A percentile compares a stretch with the other conserved stretches of the same genome.
Conservation (phyloP, 1,284 basidiomycete genomes). For the Serendipita sp. region DNA sequence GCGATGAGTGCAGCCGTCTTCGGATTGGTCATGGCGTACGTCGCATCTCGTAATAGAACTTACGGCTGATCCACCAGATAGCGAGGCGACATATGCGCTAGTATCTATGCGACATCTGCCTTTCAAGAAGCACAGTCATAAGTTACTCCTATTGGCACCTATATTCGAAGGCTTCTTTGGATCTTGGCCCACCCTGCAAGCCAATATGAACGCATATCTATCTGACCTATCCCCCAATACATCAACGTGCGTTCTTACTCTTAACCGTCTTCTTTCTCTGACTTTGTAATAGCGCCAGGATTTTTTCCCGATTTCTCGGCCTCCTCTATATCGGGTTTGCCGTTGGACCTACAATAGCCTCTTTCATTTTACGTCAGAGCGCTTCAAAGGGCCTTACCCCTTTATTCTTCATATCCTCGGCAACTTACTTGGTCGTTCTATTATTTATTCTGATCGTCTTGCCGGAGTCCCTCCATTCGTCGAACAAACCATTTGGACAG, state of each 20-base stretch:
- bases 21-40: slow-evolving; percentile 64
- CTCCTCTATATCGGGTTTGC: slow-evolving; percentile 59
- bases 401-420: slow-evolving; percentile 43
- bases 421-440: slow-evolving; percentile 34
- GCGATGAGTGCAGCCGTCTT: slow-evolving; percentile 58
- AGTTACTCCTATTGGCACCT: slow-evolving; percentile 68
- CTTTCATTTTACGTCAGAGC: slow-evolving; percentile 43
- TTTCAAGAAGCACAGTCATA: slow-evolving; percentile 49
- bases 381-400: slow-evolving; percentile 28
- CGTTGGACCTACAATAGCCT: slow-evolving; percentile 58
- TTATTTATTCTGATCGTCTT: slow-evolving; percentile 42
- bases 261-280: slow-evolving; percentile 1
- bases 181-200: slow-evolving; percentile 70
- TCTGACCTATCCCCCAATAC: slow-evolving; percentile 77
- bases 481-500: not conserved
- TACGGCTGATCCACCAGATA: slow-evolving; percentile 13
- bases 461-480: slow-evolving; percentile 36
- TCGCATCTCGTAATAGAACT: slow-evolving; percentile 16
- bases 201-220: slow-evolving; percentile 52
- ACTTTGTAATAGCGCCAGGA: slow-evolving; percentile 36
- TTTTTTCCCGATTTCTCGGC: slow-evolving; percentile 68
- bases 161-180: slow-evolving; percentile 73
- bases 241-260: slow-evolving; percentile 27
- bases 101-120: slow-evolving; percentile 55
- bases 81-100: slow-evolving; percentile 56